phyloP scores from a whole-genome alignment of 1,284 basidiomycete species.

The Paramarasmius palmivorus region DNA sequence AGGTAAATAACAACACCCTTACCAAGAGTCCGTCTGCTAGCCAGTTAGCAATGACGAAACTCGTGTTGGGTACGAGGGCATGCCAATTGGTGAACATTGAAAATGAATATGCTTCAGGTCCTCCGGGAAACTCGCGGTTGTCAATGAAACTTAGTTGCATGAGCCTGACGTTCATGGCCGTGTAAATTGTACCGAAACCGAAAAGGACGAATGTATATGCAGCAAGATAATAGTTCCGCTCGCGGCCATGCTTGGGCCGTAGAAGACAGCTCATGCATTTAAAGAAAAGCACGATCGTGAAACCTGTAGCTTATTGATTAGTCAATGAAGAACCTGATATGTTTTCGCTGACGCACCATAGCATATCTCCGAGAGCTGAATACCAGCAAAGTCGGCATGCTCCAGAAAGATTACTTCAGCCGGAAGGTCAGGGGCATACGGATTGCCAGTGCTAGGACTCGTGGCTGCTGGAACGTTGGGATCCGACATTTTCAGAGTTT shows the following conservation, averaged over 20 bases:
- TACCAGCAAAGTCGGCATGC: conserved; percentile 7
- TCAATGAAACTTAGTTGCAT: conserved; percentile 31
- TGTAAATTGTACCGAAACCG: conserved; percentile 28
- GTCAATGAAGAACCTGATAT: background rate
- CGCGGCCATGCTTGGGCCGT: background rate
- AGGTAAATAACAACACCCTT: background rate
- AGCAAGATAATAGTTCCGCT: conserved; percentile 3
- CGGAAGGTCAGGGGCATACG: conserved; percentile 10
- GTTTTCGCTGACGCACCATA: conserved; percentile 9
- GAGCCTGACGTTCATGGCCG: conserved; percentile 25
- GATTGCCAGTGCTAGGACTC: no score
- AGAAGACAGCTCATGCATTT: conserved; percentile 5
- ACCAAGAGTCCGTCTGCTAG: conserved; percentile 29
- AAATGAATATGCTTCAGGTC: conserved; percentile 21
- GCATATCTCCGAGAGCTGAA: conserved; percentile 7
- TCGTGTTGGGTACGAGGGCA: conserved; percentile 17
- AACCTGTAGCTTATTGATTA: background rate
- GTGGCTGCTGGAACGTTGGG: no score
- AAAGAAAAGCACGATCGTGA: conserved; percentile 10
- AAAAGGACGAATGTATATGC: conserved; percentile 30
- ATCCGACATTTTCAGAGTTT: no score
- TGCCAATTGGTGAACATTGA: conserved; percentile 17
- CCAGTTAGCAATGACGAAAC: conserved; percentile 21
- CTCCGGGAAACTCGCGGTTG: conserved; percentile 30
- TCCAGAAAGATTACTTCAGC: conserved; percentile 4